A percentile compares a stretch with the other conserved stretches of the same genome.
Conservation (phyloP, 2,329 filamentous ascomycete genomes). For the Nectriaceae sp. region DNA sequence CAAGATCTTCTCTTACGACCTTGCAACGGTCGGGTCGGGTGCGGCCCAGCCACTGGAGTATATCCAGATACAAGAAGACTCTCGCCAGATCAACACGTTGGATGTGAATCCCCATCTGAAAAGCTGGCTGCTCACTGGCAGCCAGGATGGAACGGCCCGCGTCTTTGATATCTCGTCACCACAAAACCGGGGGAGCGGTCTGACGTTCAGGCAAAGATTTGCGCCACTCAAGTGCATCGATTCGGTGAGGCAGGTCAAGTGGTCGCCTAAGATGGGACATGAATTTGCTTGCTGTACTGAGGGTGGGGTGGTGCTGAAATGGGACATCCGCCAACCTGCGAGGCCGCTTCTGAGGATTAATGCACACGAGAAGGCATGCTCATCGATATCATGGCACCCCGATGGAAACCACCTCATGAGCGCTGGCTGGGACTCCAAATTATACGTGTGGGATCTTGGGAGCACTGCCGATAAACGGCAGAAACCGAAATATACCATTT, state of each 20-base stretch:
- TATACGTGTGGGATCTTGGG: conserved; percentile 67
- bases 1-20: conserved; percentile 66
- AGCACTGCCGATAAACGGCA: conserved; percentile 62
- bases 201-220: conserved; percentile 51
- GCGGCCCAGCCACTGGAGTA: conserved; percentile 51
- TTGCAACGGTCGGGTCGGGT: conserved; percentile 50
- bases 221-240: conserved; percentile 42
- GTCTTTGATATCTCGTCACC: conserved; percentile 60
- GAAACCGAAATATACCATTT: conserved; percentile 63
- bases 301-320: conserved; percentile 62
- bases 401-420: conserved; percentile 68
- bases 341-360: conserved; percentile 60
- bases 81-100: conserved; percentile 63
- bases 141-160: conserved; percentile 64
- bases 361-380: conserved; percentile 61
- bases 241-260: conserved; percentile 61
- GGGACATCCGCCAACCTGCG: conserved; percentile 59
- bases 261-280: conserved; percentile 63
- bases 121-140: conserved; percentile 61
- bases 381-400: conserved; percentile 66
- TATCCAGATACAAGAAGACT: conserved; percentile 61
- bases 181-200: conserved; percentile 48
- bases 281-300: conserved; percentile 67
- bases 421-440: conserved; percentile 61
- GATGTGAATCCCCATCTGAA: conserved; percentile 63